Evolutionary conservation across 768 basidiomycete species (phyloP).

Genomic region (Pluteus cervinus): DNA sequence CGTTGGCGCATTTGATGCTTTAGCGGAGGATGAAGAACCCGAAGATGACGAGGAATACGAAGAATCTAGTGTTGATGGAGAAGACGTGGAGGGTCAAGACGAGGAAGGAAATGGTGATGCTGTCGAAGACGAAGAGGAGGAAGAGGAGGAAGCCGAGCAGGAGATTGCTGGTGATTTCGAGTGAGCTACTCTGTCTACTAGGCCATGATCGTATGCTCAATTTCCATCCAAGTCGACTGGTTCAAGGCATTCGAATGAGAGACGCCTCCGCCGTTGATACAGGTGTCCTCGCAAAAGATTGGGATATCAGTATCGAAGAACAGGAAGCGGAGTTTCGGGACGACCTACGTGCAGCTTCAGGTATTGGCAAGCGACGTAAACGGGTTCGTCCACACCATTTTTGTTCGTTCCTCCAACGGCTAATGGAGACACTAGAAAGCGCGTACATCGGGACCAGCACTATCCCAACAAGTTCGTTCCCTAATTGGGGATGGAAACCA

Average conservation of each 20-base stretch:
- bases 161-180: conserved; percentile 60
- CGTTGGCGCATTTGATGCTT: no score
- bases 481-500: conserved; percentile 85
- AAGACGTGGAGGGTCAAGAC: conserved; percentile 10
- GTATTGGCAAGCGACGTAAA: conserved; percentile 53
- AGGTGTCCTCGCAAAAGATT: conserved; percentile 54
- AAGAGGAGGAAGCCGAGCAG: conserved; percentile 30
- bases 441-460: conserved; percentile 39
- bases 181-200: conserved; percentile 19
- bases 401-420: not conserved
- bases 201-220: not conserved
- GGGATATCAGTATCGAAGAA: conserved; percentile 71
- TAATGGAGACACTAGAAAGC: conserved; percentile 29
- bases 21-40: conserved; percentile 5
- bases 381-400: conserved; percentile 29
- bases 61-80: conserved; percentile 9
- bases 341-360: conserved; percentile 68
- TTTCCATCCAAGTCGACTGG: conserved; percentile 46
- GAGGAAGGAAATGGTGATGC: conserved; percentile 14
- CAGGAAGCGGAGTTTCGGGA: conserved; percentile 65
- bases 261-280: conserved; percentile 34
- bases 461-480: conserved; percentile 66
- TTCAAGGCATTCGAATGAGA: conserved; percentile 54
- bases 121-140: conserved; percentile 12
- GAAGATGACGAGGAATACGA: conserved; percentile 4